These are phyloP conservation scores for Rubia balearica DNA, from an alignment of 305 asterid genomes.

Conservation along the genomic window DNA sequence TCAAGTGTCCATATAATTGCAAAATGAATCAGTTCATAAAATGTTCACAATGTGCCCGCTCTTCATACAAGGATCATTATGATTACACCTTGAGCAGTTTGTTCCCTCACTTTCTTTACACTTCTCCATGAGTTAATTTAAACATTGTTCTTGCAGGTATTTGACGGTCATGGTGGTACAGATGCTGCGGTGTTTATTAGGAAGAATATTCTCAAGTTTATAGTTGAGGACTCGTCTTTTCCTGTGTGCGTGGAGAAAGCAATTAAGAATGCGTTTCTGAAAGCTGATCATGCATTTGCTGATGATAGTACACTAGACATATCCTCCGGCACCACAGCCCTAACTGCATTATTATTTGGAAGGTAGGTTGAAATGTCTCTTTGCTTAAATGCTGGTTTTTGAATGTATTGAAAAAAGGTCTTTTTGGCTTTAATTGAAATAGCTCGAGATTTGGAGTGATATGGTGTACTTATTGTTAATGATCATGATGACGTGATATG, in stretches of 20 bases:
- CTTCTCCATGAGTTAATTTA: not conserved
- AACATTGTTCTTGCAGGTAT: slow-evolving; percentile 41
- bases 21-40: not conserved
- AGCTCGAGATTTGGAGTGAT: not conserved
- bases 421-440: slow-evolving; percentile 4
- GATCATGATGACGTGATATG: too few species aligned
- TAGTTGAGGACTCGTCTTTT: slow-evolving; percentile 57
- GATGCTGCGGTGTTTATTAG: slow-evolving; percentile 67
- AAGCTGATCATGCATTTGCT: slow-evolving; percentile 71
- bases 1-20: not conserved
- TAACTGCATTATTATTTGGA: slow-evolving; percentile 68
- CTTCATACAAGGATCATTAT: not conserved
- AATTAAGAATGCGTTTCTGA: slow-evolving; percentile 63
- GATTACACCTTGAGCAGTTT: not conserved
- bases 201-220: slow-evolving; percentile 62
- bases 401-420: not conserved
- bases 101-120: not conserved
- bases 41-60: not conserved
- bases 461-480: too few species aligned
- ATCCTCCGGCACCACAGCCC: slow-evolving; percentile 81
- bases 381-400: too few species aligned
- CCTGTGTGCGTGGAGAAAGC: slow-evolving; percentile 64
- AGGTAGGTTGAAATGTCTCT: slow-evolving; percentile 31
- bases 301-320: slow-evolving; percentile 69
- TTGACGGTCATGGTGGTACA: slow-evolving; percentile 90